Evolutionary conservation across 106 monocot genomes (phyloP).

Genomic region (Platanthera guangdongensis): DNA sequence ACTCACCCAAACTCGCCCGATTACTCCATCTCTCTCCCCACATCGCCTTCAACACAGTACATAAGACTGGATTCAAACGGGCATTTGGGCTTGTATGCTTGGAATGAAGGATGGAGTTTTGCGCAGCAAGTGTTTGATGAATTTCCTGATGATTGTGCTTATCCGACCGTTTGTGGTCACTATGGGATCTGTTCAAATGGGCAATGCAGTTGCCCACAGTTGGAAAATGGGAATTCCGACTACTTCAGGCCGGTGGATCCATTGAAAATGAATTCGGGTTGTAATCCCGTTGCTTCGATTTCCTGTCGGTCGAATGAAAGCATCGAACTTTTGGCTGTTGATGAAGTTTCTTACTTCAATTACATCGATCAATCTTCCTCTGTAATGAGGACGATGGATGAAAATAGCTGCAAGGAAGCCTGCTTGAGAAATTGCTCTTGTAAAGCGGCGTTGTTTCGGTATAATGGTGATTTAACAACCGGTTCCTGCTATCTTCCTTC

Average conservation of each 20-base stretch:
- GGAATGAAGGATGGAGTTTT: not conserved
- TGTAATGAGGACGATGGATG: not conserved
- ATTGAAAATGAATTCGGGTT: slow-evolving; percentile 24
- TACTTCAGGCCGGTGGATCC: slow-evolving; percentile 21
- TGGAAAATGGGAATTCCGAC: slow-evolving; percentile 1
- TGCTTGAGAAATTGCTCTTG: slow-evolving; percentile 42
- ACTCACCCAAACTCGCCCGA: not conserved
- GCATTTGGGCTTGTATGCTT: not conserved
- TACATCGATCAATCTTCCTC: not conserved
- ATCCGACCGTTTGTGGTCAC: slow-evolving; percentile 31
- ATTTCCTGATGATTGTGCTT: slow-evolving; percentile 8
- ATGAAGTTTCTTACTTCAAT: slow-evolving; percentile 33
- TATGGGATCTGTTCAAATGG: slow-evolving; percentile 46
- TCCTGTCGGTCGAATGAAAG: slow-evolving; percentile 14
- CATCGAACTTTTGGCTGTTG: slow-evolving; percentile 17
- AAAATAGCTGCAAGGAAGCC: slow-evolving; percentile 30
- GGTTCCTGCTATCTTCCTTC: slow-evolving; percentile 30
- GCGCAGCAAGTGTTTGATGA: not conserved
- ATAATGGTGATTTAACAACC: slow-evolving; percentile 11
- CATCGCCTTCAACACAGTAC: not conserved
- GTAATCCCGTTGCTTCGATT: slow-evolving; percentile 16
- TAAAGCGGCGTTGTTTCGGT: slow-evolving; percentile 32
- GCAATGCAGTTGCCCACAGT: slow-evolving; percentile 36
- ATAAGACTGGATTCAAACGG: slow-evolving; percentile 11
- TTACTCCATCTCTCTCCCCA: not conserved